phyloP scores from a whole-genome alignment of 805 yeast genomes.

The Saccharomycopsis sp. region DNA sequence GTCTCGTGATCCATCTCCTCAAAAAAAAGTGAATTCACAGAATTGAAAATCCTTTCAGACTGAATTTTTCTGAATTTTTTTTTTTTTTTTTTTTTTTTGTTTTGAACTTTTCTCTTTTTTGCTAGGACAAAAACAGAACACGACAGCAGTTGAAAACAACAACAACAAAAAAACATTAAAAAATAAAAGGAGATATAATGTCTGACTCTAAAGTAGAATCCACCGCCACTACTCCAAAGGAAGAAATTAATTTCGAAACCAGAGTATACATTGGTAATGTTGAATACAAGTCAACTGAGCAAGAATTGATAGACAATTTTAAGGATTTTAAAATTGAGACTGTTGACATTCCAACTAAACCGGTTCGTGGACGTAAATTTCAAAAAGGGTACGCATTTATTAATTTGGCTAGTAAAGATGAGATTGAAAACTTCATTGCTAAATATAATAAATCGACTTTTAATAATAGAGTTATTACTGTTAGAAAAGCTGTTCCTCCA shows the following conservation, averaged over 20 bases:
- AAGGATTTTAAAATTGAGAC: constrained; percentile 39
- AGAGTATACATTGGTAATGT: constrained; percentile 59
- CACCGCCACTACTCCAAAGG: background rate
- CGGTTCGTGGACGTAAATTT: constrained; percentile 23
- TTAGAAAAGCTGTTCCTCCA: constrained; percentile 46
- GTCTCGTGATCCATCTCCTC: too few relatives aligned
- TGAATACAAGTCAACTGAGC: constrained; percentile 55
- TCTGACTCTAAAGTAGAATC: background rate
- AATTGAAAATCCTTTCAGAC: too few relatives aligned
- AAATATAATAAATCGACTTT: constrained; percentile 36
- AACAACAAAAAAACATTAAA: too few relatives aligned
- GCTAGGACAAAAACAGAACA: too few relatives aligned
- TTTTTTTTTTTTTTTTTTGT: too few relatives aligned
- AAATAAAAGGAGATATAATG: background rate
- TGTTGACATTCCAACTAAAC: constrained; percentile 46
- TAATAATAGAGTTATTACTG: constrained; percentile 41
- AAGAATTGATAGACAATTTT: constrained; percentile 46
- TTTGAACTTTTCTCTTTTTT: too few relatives aligned
- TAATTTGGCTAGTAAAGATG: constrained; percentile 39
- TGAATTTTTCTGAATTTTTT: too few relatives aligned
- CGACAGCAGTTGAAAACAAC: too few relatives aligned
- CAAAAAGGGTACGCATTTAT: constrained; percentile 57
- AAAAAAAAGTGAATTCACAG: too few relatives aligned
- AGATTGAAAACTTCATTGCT: constrained; percentile 38
- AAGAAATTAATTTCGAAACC: constrained; percentile 27